Conservation (phyloP, 768 basidiomycete genomes). For the Gloeopeniophorella convolvens region DNA sequence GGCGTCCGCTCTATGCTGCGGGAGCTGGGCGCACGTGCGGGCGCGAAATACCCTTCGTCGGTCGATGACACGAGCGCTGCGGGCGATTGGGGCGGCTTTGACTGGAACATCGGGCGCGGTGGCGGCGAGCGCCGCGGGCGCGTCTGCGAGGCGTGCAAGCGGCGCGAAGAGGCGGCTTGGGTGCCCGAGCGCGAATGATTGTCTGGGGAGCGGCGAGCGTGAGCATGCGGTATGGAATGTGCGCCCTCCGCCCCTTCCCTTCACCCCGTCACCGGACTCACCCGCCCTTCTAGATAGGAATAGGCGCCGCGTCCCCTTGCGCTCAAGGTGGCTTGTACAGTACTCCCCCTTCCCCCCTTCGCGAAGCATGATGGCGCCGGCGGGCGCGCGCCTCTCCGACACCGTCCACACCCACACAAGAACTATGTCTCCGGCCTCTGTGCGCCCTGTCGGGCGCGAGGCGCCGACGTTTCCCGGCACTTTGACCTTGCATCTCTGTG, state of each 20-base stretch:
- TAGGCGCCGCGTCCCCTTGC: slow-evolving; percentile 12
- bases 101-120: slow-evolving; percentile 19
- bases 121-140: slow-evolving; percentile 12
- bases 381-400: slow-evolving; percentile 1
- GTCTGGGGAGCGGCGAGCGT: background rate
- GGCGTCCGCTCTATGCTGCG: slow-evolving; percentile 71
- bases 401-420: slow-evolving; percentile 13
- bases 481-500: background rate
- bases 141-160: slow-evolving; percentile 20
- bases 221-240: slow-evolving; percentile 17
- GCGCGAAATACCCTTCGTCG: slow-evolving; percentile 15
- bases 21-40: slow-evolving; percentile 29
- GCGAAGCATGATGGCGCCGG: slow-evolving; percentile 3
- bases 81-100: slow-evolving; percentile 19
- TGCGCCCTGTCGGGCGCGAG: background rate
- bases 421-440: slow-evolving; percentile 6
- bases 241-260: background rate
- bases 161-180: slow-evolving; percentile 20
- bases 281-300: slow-evolving; percentile 7
- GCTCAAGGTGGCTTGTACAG: slow-evolving; percentile 15
- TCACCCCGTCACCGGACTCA: background rate
- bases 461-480: background rate
- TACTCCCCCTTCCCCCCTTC: background rate
- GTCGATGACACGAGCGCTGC: slow-evolving; percentile 9
- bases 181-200: slow-evolving; percentile 13